Evolutionary conservation across 139 green algal genomes (phyloP).

Genomic region (Closterium sp.): DNA sequence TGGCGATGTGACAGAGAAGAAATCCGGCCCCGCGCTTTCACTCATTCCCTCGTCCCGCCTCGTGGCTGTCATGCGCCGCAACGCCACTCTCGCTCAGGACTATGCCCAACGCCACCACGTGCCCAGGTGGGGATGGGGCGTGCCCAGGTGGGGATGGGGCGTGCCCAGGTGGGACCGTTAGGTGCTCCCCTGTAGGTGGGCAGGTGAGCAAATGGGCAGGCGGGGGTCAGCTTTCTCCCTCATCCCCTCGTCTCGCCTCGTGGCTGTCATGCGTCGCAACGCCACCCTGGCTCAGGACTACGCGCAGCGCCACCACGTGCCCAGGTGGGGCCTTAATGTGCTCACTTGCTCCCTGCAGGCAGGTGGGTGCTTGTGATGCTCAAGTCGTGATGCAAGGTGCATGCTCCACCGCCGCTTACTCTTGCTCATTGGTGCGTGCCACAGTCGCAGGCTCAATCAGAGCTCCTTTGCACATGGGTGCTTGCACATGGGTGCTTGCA

Average conservation of each 20-base stretch:
- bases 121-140: not conserved
- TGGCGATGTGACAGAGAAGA: slow-evolving; percentile 43
- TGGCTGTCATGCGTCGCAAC: slow-evolving; percentile 43
- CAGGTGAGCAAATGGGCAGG: too few relatives aligned
- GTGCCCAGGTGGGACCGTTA: too few relatives aligned
- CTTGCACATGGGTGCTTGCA: too few relatives aligned
- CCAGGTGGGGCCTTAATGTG: slow-evolving; percentile 23
- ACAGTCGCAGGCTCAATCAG: too few relatives aligned
- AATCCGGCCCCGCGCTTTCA: slow-evolving; percentile 30
- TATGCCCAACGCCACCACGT: slow-evolving; percentile 28
- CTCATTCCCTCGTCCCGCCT: slow-evolving; percentile 28
- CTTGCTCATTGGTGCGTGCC: too few relatives aligned
- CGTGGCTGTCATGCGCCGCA: slow-evolving; percentile 44
- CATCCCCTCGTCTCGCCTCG: slow-evolving; percentile 26
- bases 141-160: too few relatives aligned
- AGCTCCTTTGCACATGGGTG: too few relatives aligned
- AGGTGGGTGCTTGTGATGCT: too few relatives aligned
- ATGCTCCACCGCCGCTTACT: too few relatives aligned
- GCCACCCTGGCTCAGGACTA: slow-evolving; percentile 36
- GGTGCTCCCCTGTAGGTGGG: too few relatives aligned
- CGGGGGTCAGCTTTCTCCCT: not conserved
- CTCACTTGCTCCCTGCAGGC: too few relatives aligned
- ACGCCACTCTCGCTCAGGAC: slow-evolving; percentile 25
- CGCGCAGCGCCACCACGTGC: slow-evolving; percentile 16
- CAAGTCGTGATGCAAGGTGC: too few relatives aligned